These are phyloP conservation scores for Aspergillus sp. DNA, from an alignment of 2,329 filamentous ascomycete species.

Conservation along the genomic window DNA sequence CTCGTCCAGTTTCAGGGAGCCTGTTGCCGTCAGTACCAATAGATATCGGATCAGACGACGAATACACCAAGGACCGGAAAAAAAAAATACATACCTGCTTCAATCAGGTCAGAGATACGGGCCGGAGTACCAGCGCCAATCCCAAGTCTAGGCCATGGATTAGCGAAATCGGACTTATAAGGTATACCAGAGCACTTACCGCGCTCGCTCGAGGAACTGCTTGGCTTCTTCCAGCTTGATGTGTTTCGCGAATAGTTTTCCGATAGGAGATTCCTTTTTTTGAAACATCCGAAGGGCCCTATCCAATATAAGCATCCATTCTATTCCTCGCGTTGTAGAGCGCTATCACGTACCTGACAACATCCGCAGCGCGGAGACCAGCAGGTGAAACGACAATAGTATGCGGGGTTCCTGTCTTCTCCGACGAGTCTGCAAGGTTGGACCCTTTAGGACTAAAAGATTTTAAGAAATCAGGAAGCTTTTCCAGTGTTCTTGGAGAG, in stretches of 20 bases:
- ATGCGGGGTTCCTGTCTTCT: constrained; percentile 73
- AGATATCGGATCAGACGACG: neutral
- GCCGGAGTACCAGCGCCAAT: constrained; percentile 90
- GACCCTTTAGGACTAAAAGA: constrained; percentile 54
- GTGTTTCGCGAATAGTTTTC: constrained; percentile 96
- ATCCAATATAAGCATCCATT: neutral
- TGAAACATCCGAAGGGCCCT: constrained; percentile 76
- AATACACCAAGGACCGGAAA: too few species aligned
- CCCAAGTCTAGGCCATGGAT: constrained; percentile 60
- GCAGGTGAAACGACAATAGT: constrained; percentile 86
- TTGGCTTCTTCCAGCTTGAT: constrained; percentile 91
- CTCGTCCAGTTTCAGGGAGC: constrained; percentile 67
- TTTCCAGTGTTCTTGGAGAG: constrained; percentile 65
- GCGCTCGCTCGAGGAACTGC: constrained; percentile 66
- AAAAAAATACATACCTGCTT: constrained; percentile 64
- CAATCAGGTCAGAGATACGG: constrained; percentile 76
- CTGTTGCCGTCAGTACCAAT: constrained; percentile 38
- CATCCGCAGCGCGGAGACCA: constrained; percentile 80
- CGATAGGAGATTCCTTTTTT: constrained; percentile 72
- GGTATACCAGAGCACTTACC: constrained; percentile 34
- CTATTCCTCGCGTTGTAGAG: neutral
- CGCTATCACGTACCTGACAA: constrained; percentile 62
- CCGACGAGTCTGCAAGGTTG: constrained; percentile 63
- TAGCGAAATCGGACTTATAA: neutral
- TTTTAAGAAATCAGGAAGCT: constrained; percentile 78